Percentiles rank a stretch among this genome's conserved stretches.
phyloP scores from a whole-genome alignment of 495 filamentous ascomycete genomes.

The Tuber calosporum region DNA sequence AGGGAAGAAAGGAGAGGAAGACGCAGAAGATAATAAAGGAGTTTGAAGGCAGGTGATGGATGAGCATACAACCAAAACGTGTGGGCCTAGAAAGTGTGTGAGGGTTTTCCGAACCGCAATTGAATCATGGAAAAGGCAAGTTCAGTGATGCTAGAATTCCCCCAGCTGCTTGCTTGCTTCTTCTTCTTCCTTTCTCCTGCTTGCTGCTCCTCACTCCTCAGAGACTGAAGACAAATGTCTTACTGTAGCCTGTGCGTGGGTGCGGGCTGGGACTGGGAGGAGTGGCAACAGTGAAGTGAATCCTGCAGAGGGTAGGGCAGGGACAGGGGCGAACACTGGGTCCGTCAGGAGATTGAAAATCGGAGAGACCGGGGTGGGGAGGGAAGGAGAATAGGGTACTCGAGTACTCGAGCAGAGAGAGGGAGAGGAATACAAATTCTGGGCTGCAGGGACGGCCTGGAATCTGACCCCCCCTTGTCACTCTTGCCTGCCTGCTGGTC shows the following conservation, averaged over 20 bases:
- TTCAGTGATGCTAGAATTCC: neutral
- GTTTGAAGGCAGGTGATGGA: constrained; percentile 27
- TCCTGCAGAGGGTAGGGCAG: constrained; percentile 14
- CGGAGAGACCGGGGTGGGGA: constrained; percentile 33
- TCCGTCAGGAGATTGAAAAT: constrained; percentile 37
- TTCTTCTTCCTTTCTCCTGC: neutral
- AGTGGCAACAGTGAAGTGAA: neutral
- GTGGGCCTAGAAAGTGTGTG: neutral
- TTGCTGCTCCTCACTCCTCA: constrained; percentile 4
- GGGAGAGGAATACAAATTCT: neutral
- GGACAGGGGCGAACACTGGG: constrained; percentile 35
- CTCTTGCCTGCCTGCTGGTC: constrained; percentile 35
- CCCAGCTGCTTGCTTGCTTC: constrained; percentile 3
- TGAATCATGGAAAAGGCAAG: neutral
- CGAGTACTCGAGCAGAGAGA: constrained; percentile 28
- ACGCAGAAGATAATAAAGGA: constrained; percentile 29
- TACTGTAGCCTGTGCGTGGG: constrained; percentile 20
- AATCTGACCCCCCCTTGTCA: constrained; percentile 10
- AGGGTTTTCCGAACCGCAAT: constrained; percentile 5
- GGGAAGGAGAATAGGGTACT: too few relatives aligned
- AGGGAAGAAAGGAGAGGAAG: constrained; percentile 21
- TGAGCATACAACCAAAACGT: constrained; percentile 6
- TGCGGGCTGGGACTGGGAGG: constrained; percentile 23
- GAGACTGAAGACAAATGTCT: constrained; percentile 27
- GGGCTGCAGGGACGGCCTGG: constrained; percentile 29